Evolutionary conservation across 352 stramenopile genomes (phyloP).

Genomic region (Pythium graminicola): DNA sequence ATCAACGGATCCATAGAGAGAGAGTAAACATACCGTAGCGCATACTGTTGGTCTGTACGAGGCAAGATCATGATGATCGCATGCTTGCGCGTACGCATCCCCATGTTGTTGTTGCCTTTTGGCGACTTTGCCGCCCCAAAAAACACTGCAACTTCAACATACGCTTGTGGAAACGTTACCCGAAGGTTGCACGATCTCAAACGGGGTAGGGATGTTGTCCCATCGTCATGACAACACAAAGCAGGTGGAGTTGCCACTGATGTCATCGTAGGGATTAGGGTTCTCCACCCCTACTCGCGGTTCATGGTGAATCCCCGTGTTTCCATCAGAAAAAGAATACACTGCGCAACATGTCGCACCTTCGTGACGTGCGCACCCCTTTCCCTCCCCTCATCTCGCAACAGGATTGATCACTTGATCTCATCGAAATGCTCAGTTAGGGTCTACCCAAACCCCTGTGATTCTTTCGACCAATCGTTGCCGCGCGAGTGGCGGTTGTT

Average conservation of each 20-base stretch:
- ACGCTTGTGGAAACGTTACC: slow-evolving; percentile 8
- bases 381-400: slow-evolving; percentile 1
- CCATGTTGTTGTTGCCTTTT: slow-evolving; percentile 1
- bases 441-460: background rate
- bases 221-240: slow-evolving; percentile 6
- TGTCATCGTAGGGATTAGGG: slow-evolving; percentile 4
- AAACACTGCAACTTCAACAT: slow-evolving; percentile 25
- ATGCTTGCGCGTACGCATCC: slow-evolving; percentile 19
- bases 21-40: background rate
- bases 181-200: slow-evolving; percentile 20
- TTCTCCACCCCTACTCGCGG: background rate
- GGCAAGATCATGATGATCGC: slow-evolving; percentile 25
- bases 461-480: slow-evolving; percentile 19
- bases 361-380: slow-evolving; percentile 17
- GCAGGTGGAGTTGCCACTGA: background rate
- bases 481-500: slow-evolving; percentile 1
- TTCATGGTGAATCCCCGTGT: background rate
- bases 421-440: background rate
- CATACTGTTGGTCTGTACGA: background rate
- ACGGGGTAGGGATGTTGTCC: slow-evolving; percentile 8
- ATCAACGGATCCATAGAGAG: too few species aligned
- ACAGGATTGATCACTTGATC: background rate
- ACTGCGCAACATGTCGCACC: slow-evolving; percentile 10
- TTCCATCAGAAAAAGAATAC: slow-evolving; percentile 11
- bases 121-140: slow-evolving; percentile 1